Base-by-base conservation (phyloP, 257 asterid genomes). In the Nicotiana knightiana region DNA sequence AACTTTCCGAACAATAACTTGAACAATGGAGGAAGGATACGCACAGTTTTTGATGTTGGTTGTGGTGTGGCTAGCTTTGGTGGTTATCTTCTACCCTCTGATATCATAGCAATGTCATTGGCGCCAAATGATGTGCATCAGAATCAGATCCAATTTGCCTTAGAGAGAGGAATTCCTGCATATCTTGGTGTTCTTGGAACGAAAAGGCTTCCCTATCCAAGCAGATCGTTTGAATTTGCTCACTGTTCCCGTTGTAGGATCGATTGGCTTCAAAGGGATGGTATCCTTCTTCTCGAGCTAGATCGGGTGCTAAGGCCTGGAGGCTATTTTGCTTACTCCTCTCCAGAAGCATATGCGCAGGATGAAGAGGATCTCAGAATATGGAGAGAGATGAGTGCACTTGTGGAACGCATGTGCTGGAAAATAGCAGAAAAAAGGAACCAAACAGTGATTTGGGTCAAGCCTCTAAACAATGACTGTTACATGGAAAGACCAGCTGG, bases 1-100 rank as follows among this genome's bases (percentile, higher is more conserved):
- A 89, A 91, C 79, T 95, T 95, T 83, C 75, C 98, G 12, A 85
- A 91, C 54, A 85, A 86, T 83, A 88, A 81, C 84, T 90, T 95
- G 92, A 95, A 93, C 86, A 87, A 95, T 32, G 92, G 87, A 37
- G 99, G 99, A 79, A 88, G 82, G n/a, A 66, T 95, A 37, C 95
- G 98, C 77, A 95, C 98, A 0, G 98, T 93, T 85, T 82, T 95
- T 46, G 99, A 95, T 66, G 97, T 95, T 55, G 99, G 99, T 53
- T 95, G 99, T 81, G 99, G 99, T 68, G 99, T 95, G 67, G 99
- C 99, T 62, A 95, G 99, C 87, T 95, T 95, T 75, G 99, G 99
- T 21, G 99, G 91, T 81, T 95, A 95, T 90, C 97, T 95, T 81
- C 97, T 95, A 64, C 84, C 97, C n/a, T 95, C 98, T 6, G 93